Base-by-base conservation (phyloP, 352 stramenopile species). In the Elongisporangium anandrum region DNA sequence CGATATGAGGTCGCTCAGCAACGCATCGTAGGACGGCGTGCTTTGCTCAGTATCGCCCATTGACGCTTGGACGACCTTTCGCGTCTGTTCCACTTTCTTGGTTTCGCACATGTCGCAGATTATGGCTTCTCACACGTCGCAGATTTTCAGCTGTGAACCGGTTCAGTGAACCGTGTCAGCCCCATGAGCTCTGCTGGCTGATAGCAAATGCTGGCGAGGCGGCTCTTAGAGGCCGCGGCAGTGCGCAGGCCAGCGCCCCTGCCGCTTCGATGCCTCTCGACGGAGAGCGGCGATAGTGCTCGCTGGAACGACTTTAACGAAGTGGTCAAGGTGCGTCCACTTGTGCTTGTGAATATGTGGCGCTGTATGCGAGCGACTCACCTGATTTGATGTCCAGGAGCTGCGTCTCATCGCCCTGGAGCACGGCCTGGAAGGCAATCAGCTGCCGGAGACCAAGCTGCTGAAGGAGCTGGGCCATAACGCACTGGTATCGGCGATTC, bases 381-480 rank as follows among this genome's bases (percentile, higher is more conserved):
- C 54, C 7, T 13, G n/a, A n/a, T 34, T 20, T 50, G 4, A 3
- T 39, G 20, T 3, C 2, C 12, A 92, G 82, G 76, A 88, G 57
- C 70, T 92, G 58, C 78, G 77, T 23, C 75, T 81, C 48, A 79
- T 92, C 58, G 73, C 76, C 9, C 55, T 69, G 8, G 68, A 87
- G 60, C 70, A 88, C 17, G 66, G 65, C 23, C 66, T 80, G 41
- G 62, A 60, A 2, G 66, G 70, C 39, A 54, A 38, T 22, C 45
- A 49, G 6, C 72, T 91, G 53, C 81, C 82, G 2, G 79, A 90
- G 57, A 92, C 82, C 0, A 88, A 88, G 58, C 19, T 83, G 39
- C 72, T 94, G 0, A 94, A 94, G 53, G 65, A 77, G 1, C 67
- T 88, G 16, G 85, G 82, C 12, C 79, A 91, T 55, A 65, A 70